These are phyloP conservation scores for Suillus subalutaceus DNA, from an alignment of 768 basidiomycete genomes.

Conservation along the genomic window DNA sequence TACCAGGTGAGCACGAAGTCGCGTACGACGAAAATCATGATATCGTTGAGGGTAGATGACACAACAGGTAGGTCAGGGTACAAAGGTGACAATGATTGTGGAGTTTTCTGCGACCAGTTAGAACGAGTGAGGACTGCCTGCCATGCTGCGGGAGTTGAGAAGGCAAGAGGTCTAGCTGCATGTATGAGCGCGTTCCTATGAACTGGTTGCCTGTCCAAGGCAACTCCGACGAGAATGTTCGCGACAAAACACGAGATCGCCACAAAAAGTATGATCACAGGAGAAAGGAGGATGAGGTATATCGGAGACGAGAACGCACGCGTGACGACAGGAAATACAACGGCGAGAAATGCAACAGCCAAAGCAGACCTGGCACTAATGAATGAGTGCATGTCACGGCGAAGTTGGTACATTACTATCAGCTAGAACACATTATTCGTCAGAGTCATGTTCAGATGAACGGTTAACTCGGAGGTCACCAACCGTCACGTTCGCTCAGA, in stretches of 20 bases:
- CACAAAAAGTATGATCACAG: slow-evolving; percentile 54
- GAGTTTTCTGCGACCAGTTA: slow-evolving; percentile 82
- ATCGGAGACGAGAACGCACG: slow-evolving; percentile 70
- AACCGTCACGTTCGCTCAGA: background rate
- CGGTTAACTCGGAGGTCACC: background rate
- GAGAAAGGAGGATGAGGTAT: slow-evolving; percentile 63
- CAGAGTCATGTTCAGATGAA: background rate
- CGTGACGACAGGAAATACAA: slow-evolving; percentile 55
- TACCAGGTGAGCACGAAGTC: slow-evolving; percentile 95
- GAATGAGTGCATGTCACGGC: slow-evolving; percentile 37
- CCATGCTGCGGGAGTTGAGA: slow-evolving; percentile 95
- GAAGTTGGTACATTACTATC: slow-evolving; percentile 1
- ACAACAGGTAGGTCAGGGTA: slow-evolving; percentile 65
- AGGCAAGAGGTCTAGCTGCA: slow-evolving; percentile 75
- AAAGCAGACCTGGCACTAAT: slow-evolving; percentile 57
- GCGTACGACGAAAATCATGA: slow-evolving; percentile 78
- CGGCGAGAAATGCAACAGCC: slow-evolving; percentile 57
- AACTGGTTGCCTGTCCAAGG: slow-evolving; percentile 51
- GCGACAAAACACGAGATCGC: slow-evolving; percentile 53
- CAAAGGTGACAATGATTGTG: slow-evolving; percentile 68
- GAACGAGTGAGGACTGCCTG: slow-evolving; percentile 86
- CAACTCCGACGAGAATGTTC: slow-evolving; percentile 58
- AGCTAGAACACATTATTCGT: background rate
- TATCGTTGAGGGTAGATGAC: slow-evolving; percentile 75
- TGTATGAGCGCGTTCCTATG: slow-evolving; percentile 44